These are phyloP conservation scores for Tylopilus plumbeoviolaceoides DNA, from an alignment of 768 basidiomycete species.

Conservation along the genomic window DNA sequence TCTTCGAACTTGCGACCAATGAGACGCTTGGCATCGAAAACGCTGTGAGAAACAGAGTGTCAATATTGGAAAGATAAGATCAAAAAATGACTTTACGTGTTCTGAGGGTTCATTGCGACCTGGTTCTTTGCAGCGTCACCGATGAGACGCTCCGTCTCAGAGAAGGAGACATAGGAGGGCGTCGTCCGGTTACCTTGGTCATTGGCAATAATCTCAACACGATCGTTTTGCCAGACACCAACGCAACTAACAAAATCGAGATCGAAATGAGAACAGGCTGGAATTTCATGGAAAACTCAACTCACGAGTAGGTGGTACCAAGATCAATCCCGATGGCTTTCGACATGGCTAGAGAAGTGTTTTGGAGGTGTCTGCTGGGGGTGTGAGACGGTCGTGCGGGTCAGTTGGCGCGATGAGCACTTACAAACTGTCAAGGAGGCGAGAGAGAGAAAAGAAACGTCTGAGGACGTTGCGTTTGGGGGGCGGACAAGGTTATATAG, in stretches of 20 bases:
- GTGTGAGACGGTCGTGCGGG: constrained; percentile 4
- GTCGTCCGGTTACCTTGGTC: constrained; percentile 95
- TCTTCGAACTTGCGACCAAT: constrained; percentile 92
- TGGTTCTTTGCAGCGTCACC: constrained; percentile 99
- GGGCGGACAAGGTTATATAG: constrained; percentile 26
- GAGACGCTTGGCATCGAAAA: constrained; percentile 97
- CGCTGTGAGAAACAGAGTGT: constrained; percentile 42
- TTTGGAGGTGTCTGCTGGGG: constrained; percentile 6
- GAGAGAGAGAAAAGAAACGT: constrained; percentile 9
- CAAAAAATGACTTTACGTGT: constrained; percentile 49
- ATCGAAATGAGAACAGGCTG: constrained; percentile 7
- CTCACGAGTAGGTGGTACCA: constrained; percentile 90
- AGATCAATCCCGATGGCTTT: constrained; percentile 92
- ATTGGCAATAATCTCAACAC: constrained; percentile 97
- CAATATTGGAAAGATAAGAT: background rate
- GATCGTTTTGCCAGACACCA: constrained; percentile 99
- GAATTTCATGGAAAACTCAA: constrained; percentile 7
- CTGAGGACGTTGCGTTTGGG: constrained; percentile 2
- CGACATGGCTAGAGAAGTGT: constrained; percentile 38
- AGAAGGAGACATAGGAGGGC: constrained; percentile 94
- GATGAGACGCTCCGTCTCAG: constrained; percentile 93
- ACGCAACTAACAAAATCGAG: constrained; percentile 66
- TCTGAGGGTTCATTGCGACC: constrained; percentile 96
- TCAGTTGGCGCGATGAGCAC: constrained; percentile 3
- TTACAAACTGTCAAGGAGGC: constrained; percentile 11